Conservation (phyloP, 2,329 filamentous ascomycete species). For the Colletotrichum truncatum region DNA sequence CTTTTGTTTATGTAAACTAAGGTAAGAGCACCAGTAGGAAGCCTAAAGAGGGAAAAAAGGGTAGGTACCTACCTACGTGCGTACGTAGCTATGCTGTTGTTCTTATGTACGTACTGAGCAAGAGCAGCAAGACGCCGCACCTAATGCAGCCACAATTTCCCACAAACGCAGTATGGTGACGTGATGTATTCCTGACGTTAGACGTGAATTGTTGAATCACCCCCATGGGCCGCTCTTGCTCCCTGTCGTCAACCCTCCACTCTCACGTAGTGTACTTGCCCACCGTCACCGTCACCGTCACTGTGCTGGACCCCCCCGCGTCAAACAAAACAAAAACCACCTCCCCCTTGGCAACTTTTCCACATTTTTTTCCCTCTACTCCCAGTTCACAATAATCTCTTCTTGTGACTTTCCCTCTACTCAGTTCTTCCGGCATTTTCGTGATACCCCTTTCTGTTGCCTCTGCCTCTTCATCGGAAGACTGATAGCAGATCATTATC, state of each 20-base stretch:
- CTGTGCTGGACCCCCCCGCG: not conserved
- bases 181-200: constrained; percentile 33
- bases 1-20: not conserved
- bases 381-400: constrained; percentile 17
- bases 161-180: constrained; percentile 28
- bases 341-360: constrained; percentile 19
- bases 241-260: constrained; percentile 24
- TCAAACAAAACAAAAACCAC: constrained; percentile 32
- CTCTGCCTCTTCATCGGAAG: constrained; percentile 28
- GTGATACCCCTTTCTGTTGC: constrained; percentile 23
- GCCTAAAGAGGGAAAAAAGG: too few relatives aligned
- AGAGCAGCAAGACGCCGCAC: constrained; percentile 6
- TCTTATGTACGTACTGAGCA: not conserved
- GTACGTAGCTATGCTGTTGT: too few relatives aligned
- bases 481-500: constrained; percentile 18
- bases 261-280: not conserved
- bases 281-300: not conserved
- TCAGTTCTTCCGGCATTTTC: constrained; percentile 29
- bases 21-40: not conserved
- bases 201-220: not conserved
- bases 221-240: not conserved
- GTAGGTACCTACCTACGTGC: not conserved
- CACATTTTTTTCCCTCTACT: not conserved
- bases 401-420: constrained; percentile 20
- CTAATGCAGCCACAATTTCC: constrained; percentile 30